Conservation (phyloP, 2,329 filamentous ascomycete genomes). For the Colletotrichum kahawae region DNA sequence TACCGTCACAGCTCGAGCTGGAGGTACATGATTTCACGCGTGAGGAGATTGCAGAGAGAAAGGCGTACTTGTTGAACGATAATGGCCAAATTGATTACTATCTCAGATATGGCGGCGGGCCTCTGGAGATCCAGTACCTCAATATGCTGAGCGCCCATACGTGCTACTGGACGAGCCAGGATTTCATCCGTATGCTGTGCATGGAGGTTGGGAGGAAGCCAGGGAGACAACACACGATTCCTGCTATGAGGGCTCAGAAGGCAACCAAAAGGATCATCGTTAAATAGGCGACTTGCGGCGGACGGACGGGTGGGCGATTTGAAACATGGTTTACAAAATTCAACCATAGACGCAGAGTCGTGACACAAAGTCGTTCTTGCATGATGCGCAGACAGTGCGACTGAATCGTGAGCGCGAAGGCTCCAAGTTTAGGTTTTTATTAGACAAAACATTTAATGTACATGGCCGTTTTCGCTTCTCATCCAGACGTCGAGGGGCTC, state of each 20-base stretch:
- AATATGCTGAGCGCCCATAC: slow-evolving; percentile 97
- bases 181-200: slow-evolving; percentile 91
- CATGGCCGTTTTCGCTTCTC: background rate
- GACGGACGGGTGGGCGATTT: background rate
- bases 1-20: slow-evolving; percentile 78
- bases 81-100: slow-evolving; percentile 96
- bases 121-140: slow-evolving; percentile 92
- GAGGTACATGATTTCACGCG: slow-evolving; percentile 94
- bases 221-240: slow-evolving; percentile 66
- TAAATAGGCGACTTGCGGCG: background rate
- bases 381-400: background rate
- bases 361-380: background rate
- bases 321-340: background rate
- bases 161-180: slow-evolving; percentile 87
- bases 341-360: background rate
- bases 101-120: slow-evolving; percentile 81
- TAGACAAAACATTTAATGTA: background rate
- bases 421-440: background rate
- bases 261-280: slow-evolving; percentile 37
- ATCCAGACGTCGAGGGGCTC: background rate
- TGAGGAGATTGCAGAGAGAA: slow-evolving; percentile 90
- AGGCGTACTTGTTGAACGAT: slow-evolving; percentile 88
- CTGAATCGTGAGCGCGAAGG: background rate
- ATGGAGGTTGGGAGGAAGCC: slow-evolving; percentile 81
- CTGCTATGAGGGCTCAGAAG: slow-evolving; percentile 65